Evolutionary conservation across 2,329 filamentous ascomycete genomes (phyloP).

Genomic region (Lachnellula cervina): DNA sequence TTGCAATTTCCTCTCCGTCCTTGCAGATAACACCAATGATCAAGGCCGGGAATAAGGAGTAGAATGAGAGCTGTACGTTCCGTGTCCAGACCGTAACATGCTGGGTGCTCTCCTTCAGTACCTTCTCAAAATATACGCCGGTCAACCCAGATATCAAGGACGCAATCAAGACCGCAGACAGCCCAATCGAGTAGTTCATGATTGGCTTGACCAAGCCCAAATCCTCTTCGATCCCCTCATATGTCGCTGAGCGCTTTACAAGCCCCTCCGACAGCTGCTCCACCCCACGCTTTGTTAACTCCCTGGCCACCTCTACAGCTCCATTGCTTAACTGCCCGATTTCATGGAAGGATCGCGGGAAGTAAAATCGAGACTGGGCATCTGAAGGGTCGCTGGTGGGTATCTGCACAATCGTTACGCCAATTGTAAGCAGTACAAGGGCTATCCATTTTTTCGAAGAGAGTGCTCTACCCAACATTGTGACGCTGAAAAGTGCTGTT

Average conservation of each 20-base stretch:
- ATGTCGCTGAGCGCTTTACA: constrained; percentile 73
- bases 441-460: constrained; percentile 73
- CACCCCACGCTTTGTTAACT: constrained; percentile 47
- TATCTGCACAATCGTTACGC: constrained; percentile 81
- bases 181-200: constrained; percentile 75
- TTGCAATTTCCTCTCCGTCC: constrained; percentile 77
- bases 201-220: constrained; percentile 42
- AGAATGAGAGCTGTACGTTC: constrained; percentile 91
- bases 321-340: constrained; percentile 59
- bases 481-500: constrained; percentile 80
- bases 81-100: constrained; percentile 84
- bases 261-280: constrained; percentile 40
- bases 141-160: constrained; percentile 79
- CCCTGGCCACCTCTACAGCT: constrained; percentile 44
- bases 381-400: constrained; percentile 59
- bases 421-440: constrained; percentile 71
- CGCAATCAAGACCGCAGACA: constrained; percentile 72
- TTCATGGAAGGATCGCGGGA: constrained; percentile 75
- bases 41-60: constrained; percentile 84
- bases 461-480: constrained; percentile 67
- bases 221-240: constrained; percentile 77
- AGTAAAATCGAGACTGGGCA: constrained; percentile 53
- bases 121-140: constrained; percentile 84
- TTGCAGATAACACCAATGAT: constrained; percentile 82
- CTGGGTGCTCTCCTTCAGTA: constrained; percentile 76